Percentiles rank a stretch among this genome's conserved stretches.
These are phyloP conservation scores for Trifolium dubium DNA, from an alignment of 306 rosid genomes.

Conservation along the genomic window DNA sequence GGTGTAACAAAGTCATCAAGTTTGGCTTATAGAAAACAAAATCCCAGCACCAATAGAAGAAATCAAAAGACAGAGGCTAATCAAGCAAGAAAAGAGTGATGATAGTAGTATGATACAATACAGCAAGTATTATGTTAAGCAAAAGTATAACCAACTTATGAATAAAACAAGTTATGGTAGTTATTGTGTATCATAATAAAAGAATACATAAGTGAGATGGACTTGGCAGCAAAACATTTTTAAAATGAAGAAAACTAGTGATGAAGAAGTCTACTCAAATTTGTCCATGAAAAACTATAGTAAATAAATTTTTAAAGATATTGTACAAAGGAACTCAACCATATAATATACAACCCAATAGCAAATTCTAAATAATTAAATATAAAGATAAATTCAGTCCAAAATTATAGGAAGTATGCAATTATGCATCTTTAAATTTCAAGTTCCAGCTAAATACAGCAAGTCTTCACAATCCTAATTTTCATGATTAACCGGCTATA, in stretches of 20 bases:
- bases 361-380: constrained; percentile 19
- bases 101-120: constrained; percentile 6
- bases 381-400: constrained; percentile 2
- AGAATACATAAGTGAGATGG: constrained; percentile 2
- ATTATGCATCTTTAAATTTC: constrained; percentile 1
- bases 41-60: constrained; percentile 22
- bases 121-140: constrained; percentile 27
- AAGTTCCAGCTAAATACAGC: constrained; percentile 21
- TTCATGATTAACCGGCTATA: constrained; percentile 28
- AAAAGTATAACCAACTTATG: constrained; percentile 1
- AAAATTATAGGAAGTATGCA: constrained; percentile 16
- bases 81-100: constrained; percentile 27
- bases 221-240: constrained; percentile 4
- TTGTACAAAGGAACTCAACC: constrained; percentile 8
- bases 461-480: constrained; percentile 24
- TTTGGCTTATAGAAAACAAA: background rate
- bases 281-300: background rate
- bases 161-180: constrained; percentile 19
- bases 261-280: constrained; percentile 32
- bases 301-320: background rate
- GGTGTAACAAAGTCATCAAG: constrained; percentile 1
- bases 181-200: constrained; percentile 12
- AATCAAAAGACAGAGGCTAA: constrained; percentile 11
- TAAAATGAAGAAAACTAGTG: background rate
- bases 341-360: constrained; percentile 13